A percentile compares a stretch with the other conserved stretches of the same genome.
Evolutionary conservation across 1,284 basidiomycete species (phyloP).

Genomic region (Pyrrhoderma noxium): DNA sequence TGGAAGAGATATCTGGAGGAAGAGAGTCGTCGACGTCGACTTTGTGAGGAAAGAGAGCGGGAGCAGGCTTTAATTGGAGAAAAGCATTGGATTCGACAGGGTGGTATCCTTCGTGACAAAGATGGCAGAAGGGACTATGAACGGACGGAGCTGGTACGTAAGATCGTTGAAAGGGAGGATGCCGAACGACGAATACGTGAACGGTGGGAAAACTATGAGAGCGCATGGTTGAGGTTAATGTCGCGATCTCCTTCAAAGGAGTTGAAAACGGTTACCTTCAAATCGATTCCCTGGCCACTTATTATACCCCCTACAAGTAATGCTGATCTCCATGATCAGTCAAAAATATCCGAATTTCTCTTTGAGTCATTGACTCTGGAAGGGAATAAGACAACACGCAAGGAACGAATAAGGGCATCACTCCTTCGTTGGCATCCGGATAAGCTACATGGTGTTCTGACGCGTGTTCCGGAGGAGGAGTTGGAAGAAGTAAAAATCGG

Average conservation of each 20-base stretch:
- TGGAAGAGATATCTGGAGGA: constrained; percentile 1
- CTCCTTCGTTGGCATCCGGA: constrained; percentile 71
- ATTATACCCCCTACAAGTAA: constrained; percentile 36
- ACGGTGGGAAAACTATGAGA: constrained; percentile 46
- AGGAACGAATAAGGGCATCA: constrained; percentile 50
- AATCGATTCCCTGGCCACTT: constrained; percentile 17
- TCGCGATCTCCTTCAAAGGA: background rate
- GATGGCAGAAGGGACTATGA: constrained; percentile 41
- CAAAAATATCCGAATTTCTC: constrained; percentile 46
- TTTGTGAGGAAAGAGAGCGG: constrained; percentile 27
- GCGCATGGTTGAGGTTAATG: constrained; percentile 31
- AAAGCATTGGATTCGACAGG: constrained; percentile 51
- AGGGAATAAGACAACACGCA: constrained; percentile 34
- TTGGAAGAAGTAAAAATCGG: constrained; percentile 26
- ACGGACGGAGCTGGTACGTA: constrained; percentile 39
- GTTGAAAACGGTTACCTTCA: constrained; percentile 5
- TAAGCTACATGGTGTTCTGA: constrained; percentile 48
- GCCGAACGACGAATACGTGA: constrained; percentile 30
- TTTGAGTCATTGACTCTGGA: constrained; percentile 39
- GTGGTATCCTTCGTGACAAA: constrained; percentile 45
- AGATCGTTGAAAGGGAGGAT: constrained; percentile 36
- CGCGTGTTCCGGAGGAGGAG: constrained; percentile 45
- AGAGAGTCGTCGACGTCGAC: constrained; percentile 15
- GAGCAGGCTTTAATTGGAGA: constrained; percentile 35
- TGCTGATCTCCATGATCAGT: constrained; percentile 30